phyloP scores from a whole-genome alignment of 371 early-diverging fungal species.

The Rhizopus arrhizus region DNA sequence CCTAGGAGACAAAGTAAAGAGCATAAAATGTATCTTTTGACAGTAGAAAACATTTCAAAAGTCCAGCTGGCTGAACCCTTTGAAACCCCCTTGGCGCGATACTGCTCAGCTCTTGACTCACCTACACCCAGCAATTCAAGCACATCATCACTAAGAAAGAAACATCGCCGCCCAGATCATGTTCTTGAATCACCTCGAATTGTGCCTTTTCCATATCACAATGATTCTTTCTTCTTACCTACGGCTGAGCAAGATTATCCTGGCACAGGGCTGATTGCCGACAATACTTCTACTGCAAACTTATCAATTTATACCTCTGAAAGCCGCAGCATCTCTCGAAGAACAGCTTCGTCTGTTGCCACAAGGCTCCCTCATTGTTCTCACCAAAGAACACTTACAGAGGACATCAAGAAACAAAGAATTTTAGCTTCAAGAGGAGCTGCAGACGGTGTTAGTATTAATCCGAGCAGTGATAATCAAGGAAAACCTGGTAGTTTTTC shows the following conservation, averaged over 20 bases:
- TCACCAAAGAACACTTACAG: not conserved
- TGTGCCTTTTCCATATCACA: conserved; percentile 34
- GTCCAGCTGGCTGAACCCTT: conserved; percentile 17
- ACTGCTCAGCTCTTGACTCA: conserved; percentile 14
- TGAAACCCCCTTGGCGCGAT: conserved; percentile 24
- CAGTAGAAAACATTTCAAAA: conserved; percentile 27
- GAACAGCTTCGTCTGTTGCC: not conserved
- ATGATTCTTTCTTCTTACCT: conserved; percentile 32
- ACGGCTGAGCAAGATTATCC: conserved; percentile 32
- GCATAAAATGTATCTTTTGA: conserved; percentile 8
- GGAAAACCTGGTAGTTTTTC: not conserved
- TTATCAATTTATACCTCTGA: conserved; percentile 11
- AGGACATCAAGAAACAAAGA: not conserved
- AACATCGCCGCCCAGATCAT: conserved; percentile 10
- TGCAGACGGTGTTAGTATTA: not conserved
- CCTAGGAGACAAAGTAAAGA: not conserved
- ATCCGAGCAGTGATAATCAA: too few relatives aligned
- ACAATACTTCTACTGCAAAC: conserved; percentile 15
- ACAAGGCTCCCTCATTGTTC: not conserved
- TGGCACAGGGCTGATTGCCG: conserved; percentile 9
- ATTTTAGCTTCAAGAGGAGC: not conserved
- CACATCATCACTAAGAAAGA: conserved; percentile 2
- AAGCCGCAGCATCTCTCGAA: conserved; percentile 14
- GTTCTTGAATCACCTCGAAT: conserved; percentile 29
- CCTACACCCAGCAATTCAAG: not conserved